Base-by-base conservation (phyloP, 352 stramenopile species). In the Pythium chondricola region DNA sequence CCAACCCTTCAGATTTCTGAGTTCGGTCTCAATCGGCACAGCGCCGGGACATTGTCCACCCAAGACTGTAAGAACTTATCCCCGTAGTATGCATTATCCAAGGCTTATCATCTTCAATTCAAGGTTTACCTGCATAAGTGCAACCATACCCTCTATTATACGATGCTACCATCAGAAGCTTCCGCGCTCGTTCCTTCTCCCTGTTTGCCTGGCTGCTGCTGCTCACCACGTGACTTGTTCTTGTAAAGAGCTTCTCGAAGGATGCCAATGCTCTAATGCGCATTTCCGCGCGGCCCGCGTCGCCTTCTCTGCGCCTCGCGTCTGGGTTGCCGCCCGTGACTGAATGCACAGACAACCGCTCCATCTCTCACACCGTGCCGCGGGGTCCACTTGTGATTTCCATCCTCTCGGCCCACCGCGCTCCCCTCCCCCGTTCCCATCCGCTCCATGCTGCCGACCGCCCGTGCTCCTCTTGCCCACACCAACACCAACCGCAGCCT, bases 171-270 rank as follows among this genome's bases (percentile, higher is more conserved):
- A 62, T n/a, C 46, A 62, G 54, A 62, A 62, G 54, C 54, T 62
- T 62, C 54, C 27, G 7, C 16, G 54, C 37, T 30, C 27, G 46
- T 62, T 62, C 54, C 43, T 16, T 17, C n/a, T 20, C 11, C 7
- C 6, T 4, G 50, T 20, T 39, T 24, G 42, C 51, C 50, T 57
- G 43, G 43, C 51, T 58, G 35, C 20, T 29, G 7, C 10, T 20
- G 17, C 8, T 27, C 43, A 44, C 53, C 44, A 61, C 53, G 32
- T 55, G 46, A 54, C 53, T 37, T 54, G 44, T 61, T 55, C 45
- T 61, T 33, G 53, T 18, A 47, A 52, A n/a, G 24, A 55, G 53
- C 40, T 62, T 62, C 53, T 55, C 46, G 52, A 61, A 61, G 44
- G 30, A 21, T 35, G 26, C 20, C 17, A 7, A 16, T 21, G 37